Conservation (phyloP, 306 rosid genomes). For the Notholithocarpus densiflorus region DNA sequence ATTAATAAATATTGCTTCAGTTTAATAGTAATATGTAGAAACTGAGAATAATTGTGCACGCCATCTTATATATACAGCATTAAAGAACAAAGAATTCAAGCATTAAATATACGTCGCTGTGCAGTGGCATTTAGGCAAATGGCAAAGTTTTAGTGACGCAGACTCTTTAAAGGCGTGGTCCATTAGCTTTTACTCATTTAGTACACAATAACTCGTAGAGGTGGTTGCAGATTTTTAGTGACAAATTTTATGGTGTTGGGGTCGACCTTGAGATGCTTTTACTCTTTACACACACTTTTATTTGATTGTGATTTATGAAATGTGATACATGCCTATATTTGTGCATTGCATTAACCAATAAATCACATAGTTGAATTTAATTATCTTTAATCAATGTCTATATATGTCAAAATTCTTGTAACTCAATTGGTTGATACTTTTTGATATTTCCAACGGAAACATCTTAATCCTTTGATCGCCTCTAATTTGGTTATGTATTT, state of each 20-base stretch:
- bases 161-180: background rate
- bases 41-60: background rate
- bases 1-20: background rate
- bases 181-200: background rate
- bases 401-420: too few species aligned
- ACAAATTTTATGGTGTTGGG: background rate
- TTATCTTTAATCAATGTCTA: too few species aligned
- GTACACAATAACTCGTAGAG: background rate
- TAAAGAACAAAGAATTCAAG: background rate
- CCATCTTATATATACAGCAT: background rate
- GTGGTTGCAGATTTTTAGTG: conserved; percentile 5
- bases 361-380: too few species aligned
- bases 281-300: background rate
- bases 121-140: background rate
- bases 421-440: too few species aligned
- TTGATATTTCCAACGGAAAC: rapidly evolving
- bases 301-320: too few species aligned
- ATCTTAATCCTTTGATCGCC: too few species aligned
- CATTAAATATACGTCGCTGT: background rate
- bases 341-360: too few species aligned
- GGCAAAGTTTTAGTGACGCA: too few species aligned
- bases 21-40: background rate
- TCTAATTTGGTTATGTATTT: too few species aligned
- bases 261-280: background rate
- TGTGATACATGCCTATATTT: too few species aligned